Conservation (phyloP, 129 eudicot genomes). For the Centaurea solstitialis region DNA sequence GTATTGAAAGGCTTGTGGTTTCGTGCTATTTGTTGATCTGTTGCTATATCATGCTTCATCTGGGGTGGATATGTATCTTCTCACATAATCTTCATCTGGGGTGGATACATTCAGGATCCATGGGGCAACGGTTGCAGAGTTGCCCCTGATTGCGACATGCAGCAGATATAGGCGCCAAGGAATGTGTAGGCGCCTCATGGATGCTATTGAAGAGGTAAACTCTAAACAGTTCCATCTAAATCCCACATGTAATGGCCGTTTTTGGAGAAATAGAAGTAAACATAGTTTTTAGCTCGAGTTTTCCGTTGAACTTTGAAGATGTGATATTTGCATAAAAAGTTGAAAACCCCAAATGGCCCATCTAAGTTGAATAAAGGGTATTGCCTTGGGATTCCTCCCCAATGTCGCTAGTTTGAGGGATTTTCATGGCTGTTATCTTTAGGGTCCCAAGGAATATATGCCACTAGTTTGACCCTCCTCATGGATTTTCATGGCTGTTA, state of each 20-base stretch:
- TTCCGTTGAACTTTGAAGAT: neutral
- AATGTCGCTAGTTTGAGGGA: slow-evolving; percentile 20
- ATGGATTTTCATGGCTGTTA: no score
- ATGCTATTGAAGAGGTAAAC: slow-evolving; percentile 79
- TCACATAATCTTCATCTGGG: neutral
- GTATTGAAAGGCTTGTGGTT: neutral
- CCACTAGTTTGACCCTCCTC: no score
- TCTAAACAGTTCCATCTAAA: neutral
- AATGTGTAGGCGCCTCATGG: slow-evolving; percentile 84
- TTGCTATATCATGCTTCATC: neutral
- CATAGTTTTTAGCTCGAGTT: neutral
- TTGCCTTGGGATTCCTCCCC: slow-evolving; percentile 50
- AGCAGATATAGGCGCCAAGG: slow-evolving; percentile 91
- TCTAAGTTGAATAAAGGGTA: neutral
- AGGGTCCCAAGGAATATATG: neutral
- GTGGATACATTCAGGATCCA: slow-evolving; percentile 61
- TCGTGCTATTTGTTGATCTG: neutral
- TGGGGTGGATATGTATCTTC: neutral
- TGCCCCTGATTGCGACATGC: slow-evolving; percentile 97
- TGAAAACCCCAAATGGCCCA: neutral
- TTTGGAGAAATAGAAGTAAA: neutral
- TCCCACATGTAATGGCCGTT: neutral
- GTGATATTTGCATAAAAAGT: neutral
- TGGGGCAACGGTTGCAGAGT: slow-evolving; percentile 84
- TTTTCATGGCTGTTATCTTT: neutral